Evolutionary conservation across 768 basidiomycete species (phyloP), one percentile per base, ranked within the genome.

Genomic region (Kwoniella shandongensis): DNA sequence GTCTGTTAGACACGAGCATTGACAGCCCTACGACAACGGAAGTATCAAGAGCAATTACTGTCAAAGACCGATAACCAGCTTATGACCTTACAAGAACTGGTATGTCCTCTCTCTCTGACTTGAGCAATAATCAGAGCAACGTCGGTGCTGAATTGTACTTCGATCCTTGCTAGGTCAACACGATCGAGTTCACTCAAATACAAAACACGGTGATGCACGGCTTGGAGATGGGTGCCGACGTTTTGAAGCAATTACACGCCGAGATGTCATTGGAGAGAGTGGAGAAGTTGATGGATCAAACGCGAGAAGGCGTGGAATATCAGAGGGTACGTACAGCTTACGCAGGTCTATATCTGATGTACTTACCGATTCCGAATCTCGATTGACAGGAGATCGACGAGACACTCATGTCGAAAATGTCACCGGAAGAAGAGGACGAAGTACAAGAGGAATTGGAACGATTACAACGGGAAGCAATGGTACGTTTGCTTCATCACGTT

Each of bases 151-250:
- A n/a, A 7, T 18, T 18, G 22, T 6, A 7, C 8, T 42, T 42
- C 7, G 2, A 3, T 23, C 54, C 18, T 41, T n/a, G n/a, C 12
- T 69, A 99, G 94, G 92, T 97, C 23, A 89, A 91, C 3, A 89
- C 88, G 0, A 96, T 99, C 68, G 96, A 99, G 75, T 98, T 96
- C 79, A 91, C 96, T 6, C 81, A 93, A 46, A 85, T 98, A 20
- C 89, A 98, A 76, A 85, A 89, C 42, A 91, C 92, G 2, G 89
- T 99, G 10, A 71, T 98, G 30, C 90, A 91, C 74, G 96, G 94
- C 7, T 78, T 99, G 41, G 84, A 90, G 75, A 91, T 92, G 78
- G 96, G 96, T 1, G 97, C 88, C 65, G 87, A 88, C 27, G 91
- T 97, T 1, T 80, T 99, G 42, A 91, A 88, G 75, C 86, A 96